Percentiles rank a stretch among this genome's conserved stretches.
These are phyloP conservation scores for Xylaria longipes DNA, from an alignment of 495 filamentous ascomycete species.

Conservation along the genomic window DNA sequence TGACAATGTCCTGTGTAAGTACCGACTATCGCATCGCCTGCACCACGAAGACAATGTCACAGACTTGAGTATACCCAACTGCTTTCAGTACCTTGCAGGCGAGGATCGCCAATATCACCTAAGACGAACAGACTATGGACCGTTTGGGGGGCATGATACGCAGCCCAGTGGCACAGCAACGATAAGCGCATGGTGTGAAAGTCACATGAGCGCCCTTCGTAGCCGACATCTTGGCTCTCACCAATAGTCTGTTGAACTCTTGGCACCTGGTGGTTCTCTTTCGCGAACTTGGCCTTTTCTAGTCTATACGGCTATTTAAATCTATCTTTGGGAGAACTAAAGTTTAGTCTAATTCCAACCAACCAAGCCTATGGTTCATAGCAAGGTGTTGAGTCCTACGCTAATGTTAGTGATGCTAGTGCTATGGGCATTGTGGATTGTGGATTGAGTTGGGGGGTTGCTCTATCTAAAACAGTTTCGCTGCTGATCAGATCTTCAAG, in stretches of 20 bases:
- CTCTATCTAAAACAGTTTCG: neutral
- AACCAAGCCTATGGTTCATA: slow-evolving; percentile 11
- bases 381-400: neutral
- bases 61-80: neutral
- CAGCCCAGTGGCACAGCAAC: slow-evolving; percentile 1
- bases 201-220: slow-evolving; percentile 10
- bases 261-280: neutral
- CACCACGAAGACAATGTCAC: neutral
- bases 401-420: slow-evolving; percentile 3
- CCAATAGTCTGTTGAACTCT: neutral
- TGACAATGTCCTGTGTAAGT: slow-evolving; percentile 17
- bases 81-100: slow-evolving; percentile 21
- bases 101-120: slow-evolving; percentile 12
- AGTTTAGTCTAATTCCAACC: neutral
- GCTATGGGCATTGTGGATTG: slow-evolving; percentile 13
- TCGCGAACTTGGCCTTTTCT: neutral
- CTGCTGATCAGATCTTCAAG: neutral
- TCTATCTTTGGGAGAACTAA: neutral
- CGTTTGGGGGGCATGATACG: slow-evolving; percentile 8
- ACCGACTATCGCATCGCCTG: slow-evolving; percentile 8
- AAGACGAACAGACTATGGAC: slow-evolving; percentile 10
- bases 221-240: neutral
- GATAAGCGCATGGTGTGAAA: slow-evolving; percentile 14
- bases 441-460: neutral
- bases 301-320: neutral